Base-by-base conservation (phyloP, 139 green algal species). In the Choricystis sp. region DNA sequence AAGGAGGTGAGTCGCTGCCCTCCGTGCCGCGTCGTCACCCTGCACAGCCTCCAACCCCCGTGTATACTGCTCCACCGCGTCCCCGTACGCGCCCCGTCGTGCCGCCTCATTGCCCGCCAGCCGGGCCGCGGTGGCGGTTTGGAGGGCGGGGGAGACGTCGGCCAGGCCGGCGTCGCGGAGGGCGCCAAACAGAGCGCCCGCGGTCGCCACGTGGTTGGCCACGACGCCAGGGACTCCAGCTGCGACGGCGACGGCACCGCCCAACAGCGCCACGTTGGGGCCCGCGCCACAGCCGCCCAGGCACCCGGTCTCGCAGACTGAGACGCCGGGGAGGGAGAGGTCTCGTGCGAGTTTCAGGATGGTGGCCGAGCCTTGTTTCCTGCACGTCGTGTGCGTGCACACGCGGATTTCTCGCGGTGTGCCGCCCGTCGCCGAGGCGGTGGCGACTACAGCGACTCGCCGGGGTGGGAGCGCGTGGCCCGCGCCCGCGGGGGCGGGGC, bases 251-350 rank as follows among this genome's bases (percentile, higher is more conserved):
- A n/a, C n/a, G n/a, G 65, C 72, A 1, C 49, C 23, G 0, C 77
- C 77, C 28, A 83, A 52, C 14, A 90, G 14, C 0, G 76, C 66
- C 58, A 84, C 67, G 56, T 89, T 89, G 23, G 83, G 83, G 0
- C 83, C 83, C 27, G 21, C 68, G 27, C 76, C 73, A 52, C 76
- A 80, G 2, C 64, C 63, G 63, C 76, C 74, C 62, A 83, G 60
- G 59, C 77, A 83, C 28, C 74, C 71, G 26, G 56, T 67, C 9
- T 59, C 62, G 2, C 49, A 26, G 2, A 78, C 57, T 1, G 74
- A 30, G 2, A 83, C 0, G 16, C 75, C 63, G 1, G 60, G 52
- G 3, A 78, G 26, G 1, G 56, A 55, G 19, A 83, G 65, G 55
- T 83, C 74, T 58, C 72, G 55, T n/a, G 62, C 74, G 57, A 80